These are phyloP conservation scores for Onygenales sp. DNA, from an alignment of 2,329 filamentous ascomycete genomes.

Conservation along the genomic window DNA sequence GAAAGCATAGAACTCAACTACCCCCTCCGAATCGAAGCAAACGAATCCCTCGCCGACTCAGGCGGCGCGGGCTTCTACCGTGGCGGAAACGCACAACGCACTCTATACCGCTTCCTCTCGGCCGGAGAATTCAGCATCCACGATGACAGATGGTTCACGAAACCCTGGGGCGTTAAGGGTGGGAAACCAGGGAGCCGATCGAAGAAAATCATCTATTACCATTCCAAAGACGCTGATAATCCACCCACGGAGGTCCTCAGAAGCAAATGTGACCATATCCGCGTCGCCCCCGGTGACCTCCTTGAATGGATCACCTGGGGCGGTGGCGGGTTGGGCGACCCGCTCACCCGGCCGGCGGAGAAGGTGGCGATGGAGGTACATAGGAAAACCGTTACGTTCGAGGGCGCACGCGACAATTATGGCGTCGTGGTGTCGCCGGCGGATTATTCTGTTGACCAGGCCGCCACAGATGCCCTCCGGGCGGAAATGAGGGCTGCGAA, in stretches of 20 bases:
- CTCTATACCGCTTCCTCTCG: constrained; percentile 37
- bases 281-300: constrained; percentile 37
- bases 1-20: constrained; percentile 42
- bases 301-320: constrained; percentile 45
- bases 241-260: constrained; percentile 28
- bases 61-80: constrained; percentile 40
- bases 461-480: constrained; percentile 28
- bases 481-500: constrained; percentile 20
- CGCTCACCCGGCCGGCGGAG: constrained; percentile 33
- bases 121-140: constrained; percentile 40
- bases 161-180: constrained; percentile 41
- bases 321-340: constrained; percentile 40
- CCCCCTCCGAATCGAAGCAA: constrained; percentile 40
- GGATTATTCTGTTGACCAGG: constrained; percentile 24
- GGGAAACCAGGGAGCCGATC: constrained; percentile 37
- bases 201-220: constrained; percentile 34
- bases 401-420: constrained; percentile 36
- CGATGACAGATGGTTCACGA: constrained; percentile 42
- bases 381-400: constrained; percentile 34
- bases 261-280: constrained; percentile 41
- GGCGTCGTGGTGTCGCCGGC: constrained; percentile 34
- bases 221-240: constrained; percentile 25
- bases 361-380: constrained; percentile 40
- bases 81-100: constrained; percentile 42
- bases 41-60: constrained; percentile 40